phyloP scores from a whole-genome alignment of 176 grass and related monocot species.

The Poa pratensis region DNA sequence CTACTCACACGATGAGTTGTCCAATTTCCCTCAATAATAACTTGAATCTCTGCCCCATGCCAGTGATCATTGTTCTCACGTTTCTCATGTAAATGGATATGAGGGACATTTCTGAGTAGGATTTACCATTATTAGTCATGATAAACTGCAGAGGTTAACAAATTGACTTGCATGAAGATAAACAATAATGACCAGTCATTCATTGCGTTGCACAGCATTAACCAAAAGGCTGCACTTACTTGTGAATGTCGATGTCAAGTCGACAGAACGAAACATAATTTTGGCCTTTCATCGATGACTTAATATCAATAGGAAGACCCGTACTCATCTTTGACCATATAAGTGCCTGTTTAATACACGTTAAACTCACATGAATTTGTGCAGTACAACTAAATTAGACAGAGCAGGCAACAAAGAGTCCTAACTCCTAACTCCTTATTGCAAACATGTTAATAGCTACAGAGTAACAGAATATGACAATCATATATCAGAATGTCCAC shows the following conservation, averaged over 20 bases:
- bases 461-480: neutral
- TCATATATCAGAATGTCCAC: neutral
- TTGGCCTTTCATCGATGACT: conserved; percentile 83
- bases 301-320: conserved; percentile 96
- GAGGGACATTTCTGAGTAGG: conserved; percentile 87
- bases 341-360: conserved; percentile 78
- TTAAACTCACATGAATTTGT: conserved; percentile 21
- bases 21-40: conserved; percentile 99
- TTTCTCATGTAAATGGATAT: conserved; percentile 97
- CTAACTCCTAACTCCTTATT: neutral
- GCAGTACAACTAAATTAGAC: conserved; percentile 12
- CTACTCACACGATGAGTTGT: conserved; percentile 89
- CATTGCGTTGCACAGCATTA: conserved; percentile 23
- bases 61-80: conserved; percentile 78
- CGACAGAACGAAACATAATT: conserved; percentile 82
- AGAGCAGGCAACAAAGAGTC: conserved; percentile 24
- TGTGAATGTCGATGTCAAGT: conserved; percentile 96
- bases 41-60: conserved; percentile 96
- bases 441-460: conserved; percentile 23
- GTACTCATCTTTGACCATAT: conserved; percentile 99
- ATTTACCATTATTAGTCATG: conserved; percentile 44
- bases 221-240: conserved; percentile 52
- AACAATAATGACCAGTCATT: conserved; percentile 26
- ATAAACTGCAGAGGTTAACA: conserved; percentile 29
- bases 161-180: conserved; percentile 25